A percentile compares a stretch with the other conserved stretches of the same genome.
phyloP scores from a whole-genome alignment of 148 eudicot species.

The Chenopodium formosanum region DNA sequence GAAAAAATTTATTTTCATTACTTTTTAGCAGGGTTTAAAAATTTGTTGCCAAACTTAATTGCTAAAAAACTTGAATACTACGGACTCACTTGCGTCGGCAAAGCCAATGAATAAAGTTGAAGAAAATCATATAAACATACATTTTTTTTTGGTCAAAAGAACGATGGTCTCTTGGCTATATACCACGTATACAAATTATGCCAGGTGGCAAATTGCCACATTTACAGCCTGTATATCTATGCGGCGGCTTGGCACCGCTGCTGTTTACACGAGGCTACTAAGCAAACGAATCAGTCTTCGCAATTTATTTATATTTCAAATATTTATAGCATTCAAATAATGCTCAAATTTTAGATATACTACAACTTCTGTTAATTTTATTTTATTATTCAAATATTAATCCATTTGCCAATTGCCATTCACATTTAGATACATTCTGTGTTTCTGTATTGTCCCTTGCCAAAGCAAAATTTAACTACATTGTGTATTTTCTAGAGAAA shows the following conservation, averaged over 20 bases:
- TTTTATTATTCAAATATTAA: no score
- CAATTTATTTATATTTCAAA: neutral
- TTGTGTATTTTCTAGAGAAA: no score
- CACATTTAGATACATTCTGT: neutral
- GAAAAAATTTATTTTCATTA: no score
- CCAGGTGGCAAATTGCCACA: constrained; percentile 10
- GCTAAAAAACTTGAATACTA: no score
- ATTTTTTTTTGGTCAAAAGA: neutral
- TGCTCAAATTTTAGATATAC: no score
- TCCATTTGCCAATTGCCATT: neutral
- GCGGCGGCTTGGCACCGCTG: constrained; percentile 16
- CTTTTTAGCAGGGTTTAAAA: no score
- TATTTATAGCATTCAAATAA: no score
- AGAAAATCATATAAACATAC: no score
- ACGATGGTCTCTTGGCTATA: neutral
- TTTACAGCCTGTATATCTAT: neutral
- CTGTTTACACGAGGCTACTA: constrained; percentile 17
- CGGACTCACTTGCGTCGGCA: neutral
- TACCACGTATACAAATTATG: constrained; percentile 18
- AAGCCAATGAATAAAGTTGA: neutral
- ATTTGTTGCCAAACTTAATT: no score
- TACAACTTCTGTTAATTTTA: no score
- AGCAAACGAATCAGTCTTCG: neutral
- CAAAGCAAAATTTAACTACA: neutral
- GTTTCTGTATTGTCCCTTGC: neutral